phyloP scores from a whole-genome alignment of 805 yeast species.

The Teunomyces cretensis region DNA sequence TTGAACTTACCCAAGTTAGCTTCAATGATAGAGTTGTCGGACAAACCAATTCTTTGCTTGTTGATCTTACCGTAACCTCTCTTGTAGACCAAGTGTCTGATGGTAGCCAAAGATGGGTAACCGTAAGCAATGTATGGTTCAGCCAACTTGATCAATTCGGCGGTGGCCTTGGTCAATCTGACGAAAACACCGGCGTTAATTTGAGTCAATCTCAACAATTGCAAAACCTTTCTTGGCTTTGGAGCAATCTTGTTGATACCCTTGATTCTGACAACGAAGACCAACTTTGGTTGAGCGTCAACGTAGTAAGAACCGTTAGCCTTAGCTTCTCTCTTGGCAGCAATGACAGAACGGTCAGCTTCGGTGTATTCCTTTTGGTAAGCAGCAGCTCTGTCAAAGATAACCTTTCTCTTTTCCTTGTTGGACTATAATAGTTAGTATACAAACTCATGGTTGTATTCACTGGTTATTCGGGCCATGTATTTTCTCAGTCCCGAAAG shows the following conservation, averaged over 20 bases:
- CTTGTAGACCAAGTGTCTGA: conserved; percentile 93
- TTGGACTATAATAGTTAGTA: conserved; percentile 43
- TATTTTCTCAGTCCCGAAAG: conserved; percentile 74
- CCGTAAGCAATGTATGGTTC: conserved; percentile 98
- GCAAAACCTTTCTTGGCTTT: conserved; percentile 98
- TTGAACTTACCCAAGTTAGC: conserved; percentile 89
- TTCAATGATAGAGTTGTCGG: conserved; percentile 88
- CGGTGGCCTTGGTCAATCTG: conserved; percentile 92
- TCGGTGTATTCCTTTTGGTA: conserved; percentile 93
- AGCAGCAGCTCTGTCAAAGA: conserved; percentile 94
- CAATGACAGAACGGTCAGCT: conserved; percentile 83
- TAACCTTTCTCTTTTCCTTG: conserved; percentile 60
- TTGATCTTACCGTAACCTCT: conserved; percentile 97
- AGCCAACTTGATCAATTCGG: conserved; percentile 87
- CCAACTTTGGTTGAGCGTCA: conserved; percentile 91
- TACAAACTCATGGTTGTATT: conserved; percentile 1
- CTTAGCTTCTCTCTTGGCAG: conserved; percentile 91
- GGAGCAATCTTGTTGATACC: conserved; percentile 99
- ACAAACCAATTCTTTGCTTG: conserved; percentile 90
- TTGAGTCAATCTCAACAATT: conserved; percentile 88
- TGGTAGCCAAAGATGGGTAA: conserved; percentile 91
- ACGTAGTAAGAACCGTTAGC: conserved; percentile 93
- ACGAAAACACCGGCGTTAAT: conserved; percentile 94
- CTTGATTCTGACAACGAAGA: conserved; percentile 97
- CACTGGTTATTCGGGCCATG: conserved; percentile 3